Conservation (phyloP, 164 flowering plant genomes). For the Taxillus chinensis region DNA sequence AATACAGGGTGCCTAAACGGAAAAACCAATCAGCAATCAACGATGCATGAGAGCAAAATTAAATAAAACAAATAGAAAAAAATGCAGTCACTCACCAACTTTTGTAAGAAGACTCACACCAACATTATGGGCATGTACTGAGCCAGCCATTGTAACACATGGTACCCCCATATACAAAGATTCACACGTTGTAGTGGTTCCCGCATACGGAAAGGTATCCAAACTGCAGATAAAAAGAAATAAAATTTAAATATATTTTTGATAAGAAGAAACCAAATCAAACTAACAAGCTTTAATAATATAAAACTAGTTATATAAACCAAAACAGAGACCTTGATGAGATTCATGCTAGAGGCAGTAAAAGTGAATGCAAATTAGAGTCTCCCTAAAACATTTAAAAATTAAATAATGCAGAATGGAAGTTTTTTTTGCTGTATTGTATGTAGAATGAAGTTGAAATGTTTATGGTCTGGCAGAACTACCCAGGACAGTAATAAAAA, state of each 20-base stretch:
- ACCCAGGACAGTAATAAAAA: background rate
- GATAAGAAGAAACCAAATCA: background rate
- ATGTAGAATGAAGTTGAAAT: too few species aligned
- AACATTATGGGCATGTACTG: conserved; percentile 96
- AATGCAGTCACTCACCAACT: conserved; percentile 53
- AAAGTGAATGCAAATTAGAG: too few species aligned
- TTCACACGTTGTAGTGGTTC: conserved; percentile 98
- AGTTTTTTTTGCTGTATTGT: too few species aligned
- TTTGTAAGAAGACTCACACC: conserved; percentile 83
- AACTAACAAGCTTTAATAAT: background rate
- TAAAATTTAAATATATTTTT: background rate
- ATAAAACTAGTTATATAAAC: too few species aligned
- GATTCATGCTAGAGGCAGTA: too few species aligned
- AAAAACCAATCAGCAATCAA: conserved; percentile 1
- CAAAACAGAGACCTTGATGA: too few species aligned
- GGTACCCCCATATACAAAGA: conserved; percentile 99
- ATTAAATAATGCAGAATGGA: too few species aligned
- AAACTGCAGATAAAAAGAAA: conserved; percentile 36
- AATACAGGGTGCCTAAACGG: background rate
- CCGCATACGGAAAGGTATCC: conserved; percentile 99
- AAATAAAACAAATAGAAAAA: background rate
- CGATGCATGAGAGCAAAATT: background rate
- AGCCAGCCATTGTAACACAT: conserved; percentile 91
- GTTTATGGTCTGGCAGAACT: too few species aligned
- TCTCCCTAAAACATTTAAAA: too few species aligned